Conservation (phyloP, 2,329 filamentous ascomycete species). For the Aspergillus sp. region DNA sequence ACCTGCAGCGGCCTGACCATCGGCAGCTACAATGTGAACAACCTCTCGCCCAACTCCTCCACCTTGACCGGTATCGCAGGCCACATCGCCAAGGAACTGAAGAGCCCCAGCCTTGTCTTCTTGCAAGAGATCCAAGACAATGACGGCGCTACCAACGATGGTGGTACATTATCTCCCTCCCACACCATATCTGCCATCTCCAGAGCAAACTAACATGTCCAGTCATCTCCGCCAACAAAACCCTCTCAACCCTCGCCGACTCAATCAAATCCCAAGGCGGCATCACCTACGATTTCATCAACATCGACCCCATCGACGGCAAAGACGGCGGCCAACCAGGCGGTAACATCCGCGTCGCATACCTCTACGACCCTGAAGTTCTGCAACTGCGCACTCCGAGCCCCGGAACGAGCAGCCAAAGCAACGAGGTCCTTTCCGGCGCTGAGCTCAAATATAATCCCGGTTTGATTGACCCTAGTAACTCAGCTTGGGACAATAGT, state of each 20-base stretch:
- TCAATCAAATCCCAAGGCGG: slow-evolving; percentile 54
- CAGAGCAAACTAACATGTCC: not conserved
- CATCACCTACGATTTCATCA: slow-evolving; percentile 57
- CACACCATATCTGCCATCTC: not conserved
- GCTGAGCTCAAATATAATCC: slow-evolving; percentile 67
- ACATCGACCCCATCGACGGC: slow-evolving; percentile 60
- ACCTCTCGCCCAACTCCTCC: slow-evolving; percentile 57
- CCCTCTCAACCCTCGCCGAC: slow-evolving; percentile 55
- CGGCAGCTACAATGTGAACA: slow-evolving; percentile 70
- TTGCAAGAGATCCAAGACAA: slow-evolving; percentile 71
- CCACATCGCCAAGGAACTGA: slow-evolving; percentile 65
- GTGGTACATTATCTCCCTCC: slow-evolving; percentile 34
- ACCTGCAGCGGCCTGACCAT: slow-evolving; percentile 63
- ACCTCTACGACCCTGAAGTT: slow-evolving; percentile 64
- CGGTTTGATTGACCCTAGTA: slow-evolving; percentile 64
- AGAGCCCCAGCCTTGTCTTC: slow-evolving; percentile 64
- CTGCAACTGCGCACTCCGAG: slow-evolving; percentile 61
- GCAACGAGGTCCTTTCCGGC: slow-evolving; percentile 58
- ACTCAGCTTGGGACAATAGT: slow-evolving; percentile 59
- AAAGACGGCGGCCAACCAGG: slow-evolving; percentile 66
- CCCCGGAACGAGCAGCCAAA: slow-evolving; percentile 55
- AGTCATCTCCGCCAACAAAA: slow-evolving; percentile 57
- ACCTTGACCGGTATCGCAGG: slow-evolving; percentile 60
- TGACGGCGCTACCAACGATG: slow-evolving; percentile 61
- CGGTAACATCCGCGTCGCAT: slow-evolving; percentile 70